Base-by-base conservation (phyloP, 345 rosid genomes). In the Eucalyptus decipiens region DNA sequence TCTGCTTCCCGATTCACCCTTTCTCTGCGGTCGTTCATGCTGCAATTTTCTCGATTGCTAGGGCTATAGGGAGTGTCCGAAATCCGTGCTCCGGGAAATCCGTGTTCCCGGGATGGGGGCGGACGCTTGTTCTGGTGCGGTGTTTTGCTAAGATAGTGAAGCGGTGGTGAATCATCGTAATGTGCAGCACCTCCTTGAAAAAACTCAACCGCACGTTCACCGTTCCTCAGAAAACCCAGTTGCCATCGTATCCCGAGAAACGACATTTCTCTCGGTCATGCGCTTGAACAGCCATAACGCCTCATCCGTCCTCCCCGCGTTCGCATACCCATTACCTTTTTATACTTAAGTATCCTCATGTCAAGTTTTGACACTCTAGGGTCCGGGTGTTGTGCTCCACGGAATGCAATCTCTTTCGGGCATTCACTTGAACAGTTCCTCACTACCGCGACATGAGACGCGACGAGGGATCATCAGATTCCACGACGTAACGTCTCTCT, bases 381-480 rank as follows among this genome's bases (percentile, higher is more conserved):
- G 3, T 50, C 52, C 0, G 52, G 18, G 52, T 50, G 52, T 94
- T 11, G 95, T 96, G 86, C 95, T 96, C 97, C 97, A 96, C 8
- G 97, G 89, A 87, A 94, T 91, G 86, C 51, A 51, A 69, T 90
- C 95, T 91, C 96, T 91, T 91, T 88, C 88, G 30, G 94, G 93
- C 97, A 95, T 96, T 89, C 80, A 72, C 88, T 96, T 95, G 90
- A 96, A 96, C 93, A 96, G 88, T 11, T 45, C 58, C 89, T 92
- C 92, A 62, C 52, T 49, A 24, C 93, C 93, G 6, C 93, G 69
- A n/a, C 94, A 95, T 1, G 94, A 91, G 10, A 93, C 89, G 50
- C 95, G 94, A 23, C 96, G 96, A 4, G 93, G 93, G 43, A 96
- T 93, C 94, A 96, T 93, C 87, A 93, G 52, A 90, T 96, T 96